Percentiles rank a stretch among this genome's conserved stretches.
Conservation (phyloP, 495 filamentous ascomycete genomes). For the Corynascus novoguineensis region DNA sequence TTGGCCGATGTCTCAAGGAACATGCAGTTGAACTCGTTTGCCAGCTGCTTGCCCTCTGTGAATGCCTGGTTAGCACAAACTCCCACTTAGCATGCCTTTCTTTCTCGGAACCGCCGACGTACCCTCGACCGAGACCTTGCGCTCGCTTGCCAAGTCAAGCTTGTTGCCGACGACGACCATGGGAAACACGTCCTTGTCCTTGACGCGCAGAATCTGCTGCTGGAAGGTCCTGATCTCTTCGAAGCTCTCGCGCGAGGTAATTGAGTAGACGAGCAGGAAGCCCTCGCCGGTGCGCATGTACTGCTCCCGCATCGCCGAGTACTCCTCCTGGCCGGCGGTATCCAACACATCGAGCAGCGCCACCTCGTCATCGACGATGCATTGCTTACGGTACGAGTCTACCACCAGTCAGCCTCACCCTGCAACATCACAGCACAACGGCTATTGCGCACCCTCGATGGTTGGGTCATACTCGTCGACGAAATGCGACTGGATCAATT, state of each 20-base stretch:
- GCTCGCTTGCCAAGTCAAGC: constrained; percentile 90
- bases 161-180: constrained; percentile 99
- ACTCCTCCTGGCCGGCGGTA: constrained; percentile 97
- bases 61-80: background rate
- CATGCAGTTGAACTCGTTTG: constrained; percentile 83
- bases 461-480: constrained; percentile 99
- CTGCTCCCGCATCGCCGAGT: constrained; percentile 98
- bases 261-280: constrained; percentile 95
- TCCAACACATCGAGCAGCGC: constrained; percentile 96
- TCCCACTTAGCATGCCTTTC: background rate
- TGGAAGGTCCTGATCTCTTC: constrained; percentile 98
- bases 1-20: constrained; percentile 99
- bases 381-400: constrained; percentile 99
- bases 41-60: constrained; percentile 83
- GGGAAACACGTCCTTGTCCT: constrained; percentile 98
- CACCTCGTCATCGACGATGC: constrained; percentile 95
- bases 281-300: constrained; percentile 99
- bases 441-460: constrained; percentile 75
- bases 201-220: constrained; percentile 96
- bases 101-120: constrained; percentile 24
- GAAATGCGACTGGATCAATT: constrained; percentile 98
- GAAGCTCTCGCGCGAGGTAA: constrained; percentile 93
- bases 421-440: background rate
- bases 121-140: constrained; percentile 89
- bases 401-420: constrained; percentile 17